These are phyloP conservation scores for Astrothelium macrocarpum DNA, from an alignment of 495 filamentous ascomycete species.

Conservation along the genomic window DNA sequence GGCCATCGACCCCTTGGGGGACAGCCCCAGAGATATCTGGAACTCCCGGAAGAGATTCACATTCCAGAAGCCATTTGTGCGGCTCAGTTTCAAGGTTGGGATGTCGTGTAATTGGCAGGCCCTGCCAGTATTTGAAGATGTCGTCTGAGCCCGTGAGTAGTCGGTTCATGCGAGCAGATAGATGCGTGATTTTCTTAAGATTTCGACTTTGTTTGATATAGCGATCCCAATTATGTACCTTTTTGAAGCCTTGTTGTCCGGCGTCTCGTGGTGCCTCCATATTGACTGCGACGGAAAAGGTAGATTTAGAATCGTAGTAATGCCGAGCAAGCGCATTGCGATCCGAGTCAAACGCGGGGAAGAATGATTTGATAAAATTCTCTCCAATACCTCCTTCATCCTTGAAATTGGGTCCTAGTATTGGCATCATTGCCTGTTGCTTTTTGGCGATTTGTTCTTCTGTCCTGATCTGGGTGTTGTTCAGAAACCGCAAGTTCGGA, in stretches of 20 bases:
- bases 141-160: slow-evolving; percentile 51
- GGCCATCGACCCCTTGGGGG: slow-evolving; percentile 56
- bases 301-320: slow-evolving; percentile 69
- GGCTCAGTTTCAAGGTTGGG: slow-evolving; percentile 52
- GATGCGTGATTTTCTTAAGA: slow-evolving; percentile 55
- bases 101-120: slow-evolving; percentile 66
- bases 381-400: slow-evolving; percentile 68
- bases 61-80: slow-evolving; percentile 71
- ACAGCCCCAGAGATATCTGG: slow-evolving; percentile 60
- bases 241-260: slow-evolving; percentile 28
- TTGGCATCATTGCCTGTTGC: slow-evolving; percentile 44
- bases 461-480: slow-evolving; percentile 60
- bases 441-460: slow-evolving; percentile 49
- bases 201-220: slow-evolving; percentile 80
- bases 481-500: slow-evolving; percentile 62
- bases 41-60: slow-evolving; percentile 62
- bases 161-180: slow-evolving; percentile 51
- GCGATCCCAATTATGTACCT: slow-evolving; percentile 48
- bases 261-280: slow-evolving; percentile 47
- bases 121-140: slow-evolving; percentile 60
- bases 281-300: slow-evolving; percentile 70
- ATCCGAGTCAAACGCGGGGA: slow-evolving; percentile 64
- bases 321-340: slow-evolving; percentile 49
- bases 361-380: slow-evolving; percentile 65
- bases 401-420: slow-evolving; percentile 57